Base-by-base conservation (phyloP, 1,284 basidiomycete species). In the Marasmius tenuissimus region DNA sequence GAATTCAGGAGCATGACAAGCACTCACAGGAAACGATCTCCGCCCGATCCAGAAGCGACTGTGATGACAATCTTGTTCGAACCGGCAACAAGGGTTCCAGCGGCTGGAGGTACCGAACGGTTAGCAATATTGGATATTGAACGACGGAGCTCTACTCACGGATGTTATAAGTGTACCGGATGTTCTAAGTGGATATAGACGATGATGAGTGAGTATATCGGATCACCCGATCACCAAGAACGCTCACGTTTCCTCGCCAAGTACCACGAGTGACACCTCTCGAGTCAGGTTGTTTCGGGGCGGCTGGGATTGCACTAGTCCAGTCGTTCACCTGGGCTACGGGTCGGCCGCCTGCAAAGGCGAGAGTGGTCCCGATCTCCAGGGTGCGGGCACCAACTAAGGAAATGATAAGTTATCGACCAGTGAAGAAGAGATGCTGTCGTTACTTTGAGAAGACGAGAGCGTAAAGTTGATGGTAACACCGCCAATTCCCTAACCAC, bases 261-360 rank as follows among this genome's bases (percentile, higher is more conserved):
- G 55, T 63, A 16, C 64, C 63, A 39, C 64, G 61, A 8, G 61
- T 63, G 12, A 65, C 61, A 67, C 71, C 72, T 61, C 73, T 66
- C 16, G 70, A 72, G 54, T 76, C 69, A 18, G 72, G 72, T 54
- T 73, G 71, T 6, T 35, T 66, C n/a, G 73, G 73, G 0, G 62
- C 67, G 11, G 73, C 58, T 1, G 74, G 74, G 4, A 65, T 61
- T 14, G 72, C 65, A n/a, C 71, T 70, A 20, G 65, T 69, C 69
- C 69, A 76, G 50, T 61, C 64, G 57, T 73, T 73, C 12, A 76
- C 69, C 1, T 58, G 60, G 9, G 74, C 72, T 57, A 68, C 65
- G 1, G 75, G 75, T 9, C 75, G 68, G 16, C 71, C 73, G 54
- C 75, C 73, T 73, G 74, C 75, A 63, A 76, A 76, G 3, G 74